phyloP scores from a whole-genome alignment of 78 protist species.

The Acrasis kona region DNA sequence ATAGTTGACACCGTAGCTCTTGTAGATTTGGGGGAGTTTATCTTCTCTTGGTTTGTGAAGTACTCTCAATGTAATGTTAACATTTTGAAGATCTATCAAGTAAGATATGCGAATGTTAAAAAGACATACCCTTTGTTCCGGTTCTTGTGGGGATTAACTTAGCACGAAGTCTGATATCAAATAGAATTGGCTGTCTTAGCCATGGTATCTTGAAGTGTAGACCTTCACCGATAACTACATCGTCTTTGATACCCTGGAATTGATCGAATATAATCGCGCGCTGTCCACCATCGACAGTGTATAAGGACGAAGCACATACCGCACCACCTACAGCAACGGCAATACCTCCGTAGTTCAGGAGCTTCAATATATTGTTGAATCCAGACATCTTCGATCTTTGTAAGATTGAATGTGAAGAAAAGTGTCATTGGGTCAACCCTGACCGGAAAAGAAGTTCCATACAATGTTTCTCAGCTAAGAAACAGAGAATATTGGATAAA shows the following conservation, averaged over 20 bases:
- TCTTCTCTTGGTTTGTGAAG: constrained; percentile 39
- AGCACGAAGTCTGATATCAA: constrained; percentile 55
- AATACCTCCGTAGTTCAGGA: too few relatives aligned
- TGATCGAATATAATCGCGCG: constrained; percentile 56
- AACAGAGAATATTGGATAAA: too few relatives aligned
- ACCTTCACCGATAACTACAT: constrained; percentile 14
- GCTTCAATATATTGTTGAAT: too few relatives aligned
- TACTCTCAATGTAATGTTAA: constrained; percentile 58
- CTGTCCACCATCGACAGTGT: constrained; percentile 54
- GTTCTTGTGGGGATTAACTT: constrained; percentile 32
- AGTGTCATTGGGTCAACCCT: too few relatives aligned
- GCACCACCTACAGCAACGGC: background rate
- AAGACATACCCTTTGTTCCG: too few relatives aligned
- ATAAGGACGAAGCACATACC: background rate
- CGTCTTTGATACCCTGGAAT: constrained; percentile 21
- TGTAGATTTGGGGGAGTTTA: constrained; percentile 26
- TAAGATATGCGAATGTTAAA: background rate
- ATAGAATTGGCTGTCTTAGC: constrained; percentile 26
- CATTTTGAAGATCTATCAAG: constrained; percentile 68
- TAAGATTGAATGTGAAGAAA: too few relatives aligned
- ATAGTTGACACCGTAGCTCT: constrained; percentile 48
- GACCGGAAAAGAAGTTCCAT: too few relatives aligned
- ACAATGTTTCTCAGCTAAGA: too few relatives aligned
- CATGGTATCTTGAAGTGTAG: constrained; percentile 40
- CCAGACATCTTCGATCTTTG: too few relatives aligned